Base-by-base conservation (phyloP, 768 basidiomycete species). In the Calocybe cyanea region DNA sequence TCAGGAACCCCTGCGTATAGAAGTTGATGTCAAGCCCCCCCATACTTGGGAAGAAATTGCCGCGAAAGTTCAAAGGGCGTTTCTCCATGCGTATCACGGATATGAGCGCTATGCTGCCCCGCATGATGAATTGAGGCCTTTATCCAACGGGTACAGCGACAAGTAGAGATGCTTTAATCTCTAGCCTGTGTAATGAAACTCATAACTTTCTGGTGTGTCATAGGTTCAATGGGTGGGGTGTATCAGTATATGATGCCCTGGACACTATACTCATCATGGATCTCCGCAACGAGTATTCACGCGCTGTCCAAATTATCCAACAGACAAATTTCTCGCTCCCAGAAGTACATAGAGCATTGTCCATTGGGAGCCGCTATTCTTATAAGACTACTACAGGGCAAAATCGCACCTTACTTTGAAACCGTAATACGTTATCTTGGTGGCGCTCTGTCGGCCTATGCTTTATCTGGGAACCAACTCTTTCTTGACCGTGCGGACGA, bases 351-450 rank as follows among this genome's bases (percentile, higher is more conserved):
- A 33, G 31, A 39, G 30, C n/a, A 7, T 39, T 2, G 10, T 20
- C 7, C 20, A 23, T 34, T 4, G 8, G 24, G 30, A 18, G 11
- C 9, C 35, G 19, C 7, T 31, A 4, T 18, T 25, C 52, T 39
- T 33, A 53, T 33, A 25, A 24, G 37, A 20, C 14, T 36, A n/a
- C 14, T 31, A 13, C 33, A 64, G 69, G 41, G 39, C 46, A 54
- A 63, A 53, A 63, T 61, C 52, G 68, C 60, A 0, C 82, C 83
- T 1, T 87, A 83, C 60, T 90, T 89, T 49, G 88, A 94, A 68
- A 94, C 91, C 0, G 80, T 87, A 33, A 96, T 96, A 49, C 81
- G 93, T 24, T 87, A 94, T 55, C 78, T 97, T 1, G 93, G 92
- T 2, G 94, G 93, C 5, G 70, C 94, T 1, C 74, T 94, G 4